These are phyloP conservation scores for Medicago truncatula DNA, from an alignment of 306 rosid genomes.

Conservation along the genomic window MtrunA17r5.0-ANR NC_053043.1:43010501-43011000, in stretches of 20 bases:
- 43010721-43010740: constrained; percentile 33
- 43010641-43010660: constrained; percentile 30
- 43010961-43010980: too few relatives aligned
- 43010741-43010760: constrained; percentile 12
- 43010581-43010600: not conserved
- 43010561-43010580: not conserved
- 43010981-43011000: too few relatives aligned
- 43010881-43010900: too few relatives aligned
- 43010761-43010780: constrained; percentile 45
- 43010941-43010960: too few relatives aligned
- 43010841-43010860: not conserved
- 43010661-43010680: constrained; percentile 46
- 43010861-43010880: too few relatives aligned
- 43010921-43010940: too few relatives aligned
- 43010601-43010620: constrained; percentile 10
- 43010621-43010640: constrained; percentile 41
- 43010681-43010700: constrained; percentile 38
- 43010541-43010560: too few relatives aligned
- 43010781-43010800: constrained; percentile 1
- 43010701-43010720: constrained; percentile 34
- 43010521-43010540: too few relatives aligned
- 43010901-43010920: too few relatives aligned
- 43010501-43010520: too few relatives aligned
- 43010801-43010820: not conserved
- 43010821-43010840: not conserved